phyloP scores from a whole-genome alignment of 306 rosid species.

The Erythrophleum fordii region DNA sequence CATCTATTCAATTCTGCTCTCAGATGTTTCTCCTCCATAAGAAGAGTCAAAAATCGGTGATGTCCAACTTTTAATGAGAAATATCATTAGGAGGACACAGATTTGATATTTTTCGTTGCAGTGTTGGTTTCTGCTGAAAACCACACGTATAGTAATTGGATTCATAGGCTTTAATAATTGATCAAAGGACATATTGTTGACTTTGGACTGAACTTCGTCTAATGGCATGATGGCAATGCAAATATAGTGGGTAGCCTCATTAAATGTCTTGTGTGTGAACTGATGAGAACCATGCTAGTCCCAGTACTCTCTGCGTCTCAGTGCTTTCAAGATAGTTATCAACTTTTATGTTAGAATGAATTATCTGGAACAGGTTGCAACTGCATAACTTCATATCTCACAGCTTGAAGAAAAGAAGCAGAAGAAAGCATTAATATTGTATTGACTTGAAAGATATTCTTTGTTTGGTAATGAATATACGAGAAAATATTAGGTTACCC shows the following conservation, averaged over 20 bases:
- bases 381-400: neutral
- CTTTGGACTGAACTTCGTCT: neutral
- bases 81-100: neutral
- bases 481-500: conserved; percentile 19
- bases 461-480: neutral
- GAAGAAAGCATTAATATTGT: neutral
- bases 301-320: neutral
- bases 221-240: neutral
- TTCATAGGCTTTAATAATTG: conserved; percentile 22
- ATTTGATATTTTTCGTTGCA: neutral
- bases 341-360: neutral
- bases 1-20: neutral
- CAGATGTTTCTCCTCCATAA: conserved; percentile 4
- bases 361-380: neutral
- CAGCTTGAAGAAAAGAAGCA: neutral
- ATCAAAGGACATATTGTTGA: conserved; percentile 15
- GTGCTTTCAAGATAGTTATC: neutral
- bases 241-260: neutral
- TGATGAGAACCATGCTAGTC: neutral
- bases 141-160: conserved; percentile 9
- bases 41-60: neutral
- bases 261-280: conserved; percentile 2
- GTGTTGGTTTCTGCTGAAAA: conserved; percentile 11
- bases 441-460: conserved; percentile 4
- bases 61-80: neutral